Conservation (phyloP, 768 basidiomycete species). For the Russula sp. region DNA sequence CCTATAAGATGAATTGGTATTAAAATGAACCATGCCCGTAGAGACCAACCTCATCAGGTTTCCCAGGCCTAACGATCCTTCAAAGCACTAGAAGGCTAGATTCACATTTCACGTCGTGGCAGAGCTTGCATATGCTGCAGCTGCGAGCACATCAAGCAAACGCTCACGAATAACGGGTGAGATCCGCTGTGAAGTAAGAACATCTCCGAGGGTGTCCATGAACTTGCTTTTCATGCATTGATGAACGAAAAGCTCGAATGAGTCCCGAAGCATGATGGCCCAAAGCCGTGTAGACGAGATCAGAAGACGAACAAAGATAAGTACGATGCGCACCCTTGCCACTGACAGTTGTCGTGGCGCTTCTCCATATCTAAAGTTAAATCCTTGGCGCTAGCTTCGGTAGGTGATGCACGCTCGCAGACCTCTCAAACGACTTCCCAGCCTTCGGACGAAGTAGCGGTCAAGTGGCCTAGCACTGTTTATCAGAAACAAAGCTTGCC, state of each 20-base stretch:
- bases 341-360: conserved; percentile 22
- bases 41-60: no score
- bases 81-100: conserved; percentile 63
- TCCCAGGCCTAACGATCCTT: conserved; percentile 64
- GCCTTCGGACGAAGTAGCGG: conserved; percentile 74
- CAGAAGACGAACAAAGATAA: not conserved
- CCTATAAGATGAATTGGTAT: conserved; percentile 32
- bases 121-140: no score
- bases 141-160: conserved; percentile 68
- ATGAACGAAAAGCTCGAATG: conserved; percentile 34
- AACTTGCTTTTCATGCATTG: no score
- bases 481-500: not conserved
- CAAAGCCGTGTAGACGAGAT: conserved; percentile 49
- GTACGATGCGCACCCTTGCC: conserved; percentile 15
- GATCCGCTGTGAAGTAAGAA: conserved; percentile 54
- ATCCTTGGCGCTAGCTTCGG: conserved; percentile 69
- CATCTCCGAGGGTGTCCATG: conserved; percentile 39
- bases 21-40: no score
- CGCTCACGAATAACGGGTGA: conserved; percentile 78
- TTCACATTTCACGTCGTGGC: conserved; percentile 27
- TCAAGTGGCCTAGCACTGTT: conserved; percentile 50
- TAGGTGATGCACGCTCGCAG: conserved; percentile 73
- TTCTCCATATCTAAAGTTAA: conserved; percentile 18
- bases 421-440: conserved; percentile 80
- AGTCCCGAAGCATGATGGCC: conserved; percentile 87